Conservation (phyloP, 1,284 basidiomycete species). For the Cutaneotrichosporon sp. region DNA sequence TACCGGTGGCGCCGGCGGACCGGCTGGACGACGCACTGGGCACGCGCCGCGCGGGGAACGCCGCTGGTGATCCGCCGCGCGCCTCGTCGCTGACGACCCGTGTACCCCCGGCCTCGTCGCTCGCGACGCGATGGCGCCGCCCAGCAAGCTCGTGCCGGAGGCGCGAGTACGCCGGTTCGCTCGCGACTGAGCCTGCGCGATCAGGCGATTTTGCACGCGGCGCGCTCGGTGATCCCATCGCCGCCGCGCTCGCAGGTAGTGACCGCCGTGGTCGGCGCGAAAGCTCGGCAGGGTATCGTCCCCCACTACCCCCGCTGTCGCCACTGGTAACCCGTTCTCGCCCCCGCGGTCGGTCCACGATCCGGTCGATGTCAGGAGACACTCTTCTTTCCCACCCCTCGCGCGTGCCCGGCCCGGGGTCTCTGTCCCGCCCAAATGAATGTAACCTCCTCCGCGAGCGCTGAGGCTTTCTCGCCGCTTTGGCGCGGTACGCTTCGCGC, state of each 20-base stretch:
- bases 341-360: neutral
- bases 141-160: constrained; percentile 28
- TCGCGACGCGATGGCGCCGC: neutral
- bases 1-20: neutral
- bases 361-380: neutral
- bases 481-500: constrained; percentile 24
- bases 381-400: too few species aligned
- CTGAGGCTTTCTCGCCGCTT: constrained; percentile 18
- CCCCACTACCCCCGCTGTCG: too few species aligned
- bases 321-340: neutral
- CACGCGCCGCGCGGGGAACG: neutral
- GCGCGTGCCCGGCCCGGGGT: too few species aligned
- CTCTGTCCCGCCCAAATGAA: neutral
- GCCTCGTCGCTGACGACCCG: neutral
- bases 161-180: constrained; percentile 39
- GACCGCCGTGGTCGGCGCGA: neutral
- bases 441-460: neutral
- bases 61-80: too few species aligned
- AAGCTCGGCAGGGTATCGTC: too few species aligned
- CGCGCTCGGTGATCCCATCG: neutral
- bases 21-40: neutral
- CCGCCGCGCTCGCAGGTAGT: neutral
- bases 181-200: constrained; percentile 20
- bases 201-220: neutral
- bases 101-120: constrained; percentile 6